Evolutionary conservation across 768 basidiomycete species (phyloP), one percentile per base, ranked within the genome.

Genomic region (Podaxis pistillaris): DNA sequence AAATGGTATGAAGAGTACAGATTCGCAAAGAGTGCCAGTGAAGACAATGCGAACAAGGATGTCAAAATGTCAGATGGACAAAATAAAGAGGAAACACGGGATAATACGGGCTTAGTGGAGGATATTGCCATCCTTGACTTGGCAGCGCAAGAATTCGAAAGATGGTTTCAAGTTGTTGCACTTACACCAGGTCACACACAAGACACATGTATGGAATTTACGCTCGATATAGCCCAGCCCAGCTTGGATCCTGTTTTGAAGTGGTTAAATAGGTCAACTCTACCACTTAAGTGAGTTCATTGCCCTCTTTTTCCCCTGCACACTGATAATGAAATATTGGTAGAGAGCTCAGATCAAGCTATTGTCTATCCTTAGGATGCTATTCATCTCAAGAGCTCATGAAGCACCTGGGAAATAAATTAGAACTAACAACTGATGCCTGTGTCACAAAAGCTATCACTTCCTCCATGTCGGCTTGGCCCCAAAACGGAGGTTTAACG

Each of bases 281-380:
- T 49, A 22, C 50, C 53, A 24, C 46, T 64, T 4, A 63, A 65
- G 82, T 81, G 64, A 28, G 79, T 77, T 33, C 24, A 44, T 50
- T 66, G 52, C 19, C 63, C 61, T 33, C 19, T 46, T 52, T 52
- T 38, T 30, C 3, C 30, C 33, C n/a, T 6, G 13, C 19, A 30
- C 38, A 8, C n/a, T 62, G 6, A 28, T 47, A 36, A 13, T n/a
- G 36, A 50, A 6, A 0, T 24, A 22, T 47, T 12, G 13, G 24
- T 63, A 80, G 81, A 24, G 69, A 77, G 47, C 56, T 80, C 24
- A 53, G 68, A 33, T 60, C 68, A 15, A 77, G 76, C 41, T 67
- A 79, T 24, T 85, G 83, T 57, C 64, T 83, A 26, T 81, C 81
- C 2, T 67, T 86, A 30, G 78, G 72, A 4, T 83, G 81, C 55